Evolutionary conservation across 2,329 filamentous ascomycete species (phyloP).

Genomic region (Colletotrichum abscissum): DNA sequence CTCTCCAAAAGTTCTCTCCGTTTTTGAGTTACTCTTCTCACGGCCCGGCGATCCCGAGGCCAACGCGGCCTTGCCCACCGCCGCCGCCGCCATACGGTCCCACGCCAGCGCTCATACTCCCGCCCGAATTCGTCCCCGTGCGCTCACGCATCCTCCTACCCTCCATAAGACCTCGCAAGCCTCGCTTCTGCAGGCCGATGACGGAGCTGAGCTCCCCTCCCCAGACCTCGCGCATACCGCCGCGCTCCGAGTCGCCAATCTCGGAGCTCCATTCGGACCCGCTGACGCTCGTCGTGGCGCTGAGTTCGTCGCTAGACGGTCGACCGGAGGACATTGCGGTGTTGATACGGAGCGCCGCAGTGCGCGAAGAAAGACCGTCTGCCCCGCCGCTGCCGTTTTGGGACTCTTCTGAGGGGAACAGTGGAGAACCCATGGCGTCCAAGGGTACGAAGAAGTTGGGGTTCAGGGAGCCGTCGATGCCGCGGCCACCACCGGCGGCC

Average conservation of each 20-base stretch:
- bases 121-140: conserved; percentile 54
- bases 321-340: conserved; percentile 52
- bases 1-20: background rate
- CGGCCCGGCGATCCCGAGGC: conserved; percentile 64
- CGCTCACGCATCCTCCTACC: conserved; percentile 86
- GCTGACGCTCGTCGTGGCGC: conserved; percentile 62
- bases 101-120: conserved; percentile 36
- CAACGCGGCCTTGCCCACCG: conserved; percentile 51
- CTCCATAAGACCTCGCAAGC: conserved; percentile 93
- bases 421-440: conserved; percentile 52
- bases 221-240: conserved; percentile 76
- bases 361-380: conserved; percentile 46
- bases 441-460: conserved; percentile 70
- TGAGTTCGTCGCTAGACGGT: conserved; percentile 60
- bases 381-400: conserved; percentile 40
- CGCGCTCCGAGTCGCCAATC: conserved; percentile 60
- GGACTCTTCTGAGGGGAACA: conserved; percentile 18
- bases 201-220: conserved; percentile 85
- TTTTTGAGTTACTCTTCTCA: conserved; percentile 37
- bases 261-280: conserved; percentile 69
- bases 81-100: conserved; percentile 35
- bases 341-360: conserved; percentile 60
- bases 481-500: conserved; percentile 92
- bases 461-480: conserved; percentile 75
- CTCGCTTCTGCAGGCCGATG: conserved; percentile 94